Conservation (phyloP, 768 basidiomycete genomes). For the Leccinellum luteum region DNA sequence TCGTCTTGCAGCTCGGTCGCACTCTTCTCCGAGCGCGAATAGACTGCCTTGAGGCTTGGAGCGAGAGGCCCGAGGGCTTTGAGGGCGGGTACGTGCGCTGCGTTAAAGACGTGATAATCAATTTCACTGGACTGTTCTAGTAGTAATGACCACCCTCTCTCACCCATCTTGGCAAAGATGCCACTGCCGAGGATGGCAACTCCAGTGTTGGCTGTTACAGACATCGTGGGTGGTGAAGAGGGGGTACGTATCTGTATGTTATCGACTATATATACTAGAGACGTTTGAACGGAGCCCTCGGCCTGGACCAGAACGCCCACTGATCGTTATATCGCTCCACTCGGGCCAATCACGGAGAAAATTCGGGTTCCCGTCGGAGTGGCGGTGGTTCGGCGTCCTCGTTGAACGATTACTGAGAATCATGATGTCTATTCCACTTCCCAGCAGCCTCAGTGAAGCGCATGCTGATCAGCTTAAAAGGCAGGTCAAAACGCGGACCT, state of each 20-base stretch:
- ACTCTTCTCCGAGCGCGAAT: constrained; percentile 72
- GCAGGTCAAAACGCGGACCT: no score
- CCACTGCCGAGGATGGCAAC: constrained; percentile 82
- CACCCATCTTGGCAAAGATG: constrained; percentile 74
- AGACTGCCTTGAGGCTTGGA: constrained; percentile 62
- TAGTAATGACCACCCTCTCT: constrained; percentile 12
- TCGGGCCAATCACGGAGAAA: no score
- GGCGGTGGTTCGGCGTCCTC: no score
- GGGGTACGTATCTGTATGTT: not conserved
- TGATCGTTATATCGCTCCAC: no score
- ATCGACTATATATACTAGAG: not conserved
- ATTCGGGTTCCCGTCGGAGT: no score
- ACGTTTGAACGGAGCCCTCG: not conserved
- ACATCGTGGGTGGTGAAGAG: constrained; percentile 30
- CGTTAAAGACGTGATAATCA: not conserved
- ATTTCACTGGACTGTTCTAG: not conserved
- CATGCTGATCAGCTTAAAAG: no score
- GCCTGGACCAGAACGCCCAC: no score
- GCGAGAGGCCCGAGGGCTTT: constrained; percentile 46
- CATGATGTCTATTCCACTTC: no score
- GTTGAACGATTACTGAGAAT: no score
- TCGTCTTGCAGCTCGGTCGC: constrained; percentile 50
- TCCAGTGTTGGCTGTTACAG: constrained; percentile 39
- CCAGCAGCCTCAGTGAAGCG: no score
- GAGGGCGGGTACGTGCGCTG: constrained; percentile 81